Evolutionary conservation across 805 yeast species (phyloP).

Genomic region (Starmerella sp.): DNA sequence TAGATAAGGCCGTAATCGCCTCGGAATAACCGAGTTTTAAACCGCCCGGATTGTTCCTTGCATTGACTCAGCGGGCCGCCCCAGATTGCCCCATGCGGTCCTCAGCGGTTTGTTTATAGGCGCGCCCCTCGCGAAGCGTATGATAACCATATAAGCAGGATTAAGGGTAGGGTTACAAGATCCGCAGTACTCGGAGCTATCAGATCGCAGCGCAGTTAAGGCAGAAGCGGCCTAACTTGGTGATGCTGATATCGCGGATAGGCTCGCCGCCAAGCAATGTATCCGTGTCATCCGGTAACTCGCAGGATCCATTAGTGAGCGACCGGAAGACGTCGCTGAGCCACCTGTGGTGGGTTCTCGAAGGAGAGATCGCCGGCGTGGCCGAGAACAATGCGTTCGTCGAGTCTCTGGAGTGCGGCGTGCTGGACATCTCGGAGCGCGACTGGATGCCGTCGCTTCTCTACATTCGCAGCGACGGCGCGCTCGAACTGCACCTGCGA

Average conservation of each 20-base stretch:
- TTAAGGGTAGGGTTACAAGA: background rate
- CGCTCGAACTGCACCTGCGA: conserved; percentile 6
- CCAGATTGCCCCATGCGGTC: background rate
- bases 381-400: background rate
- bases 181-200: background rate
- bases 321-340: conserved; percentile 14
- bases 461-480: conserved; percentile 4
- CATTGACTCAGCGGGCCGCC: background rate
- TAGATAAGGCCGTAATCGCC: too few species aligned
- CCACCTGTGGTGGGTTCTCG: conserved; percentile 12
- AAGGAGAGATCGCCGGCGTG: conserved; percentile 2
- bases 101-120: background rate
- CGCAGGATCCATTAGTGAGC: background rate
- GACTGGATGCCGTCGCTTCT: conserved; percentile 16
- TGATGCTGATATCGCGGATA: conserved; percentile 16
- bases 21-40: too few species aligned
- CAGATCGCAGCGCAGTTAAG: background rate
- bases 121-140: background rate
- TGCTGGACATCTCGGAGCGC: conserved; percentile 15
- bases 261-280: conserved; percentile 6
- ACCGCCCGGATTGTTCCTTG: too few species aligned
- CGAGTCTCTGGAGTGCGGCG: conserved; percentile 9
- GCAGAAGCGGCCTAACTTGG: background rate
- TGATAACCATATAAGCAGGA: background rate
- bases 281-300: background rate